phyloP scores from a whole-genome alignment of 768 basidiomycete species.

The Boletus sensibilis region DNA sequence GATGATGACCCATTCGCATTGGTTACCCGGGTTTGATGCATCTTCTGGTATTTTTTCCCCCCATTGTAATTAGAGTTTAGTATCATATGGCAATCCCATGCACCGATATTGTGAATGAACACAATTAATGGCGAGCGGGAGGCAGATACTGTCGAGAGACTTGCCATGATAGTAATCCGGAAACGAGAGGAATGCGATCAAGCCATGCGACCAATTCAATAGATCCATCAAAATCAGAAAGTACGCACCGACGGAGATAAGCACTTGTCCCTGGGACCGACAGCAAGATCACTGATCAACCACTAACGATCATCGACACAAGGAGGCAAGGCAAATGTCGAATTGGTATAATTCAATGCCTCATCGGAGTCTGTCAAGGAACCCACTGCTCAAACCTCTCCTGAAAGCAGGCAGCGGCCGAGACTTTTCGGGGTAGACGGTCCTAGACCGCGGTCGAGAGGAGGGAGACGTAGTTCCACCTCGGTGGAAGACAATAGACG shows the following conservation, averaged over 20 bases:
- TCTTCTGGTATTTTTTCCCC: too few species aligned
- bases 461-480: background rate
- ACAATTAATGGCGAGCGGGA: background rate
- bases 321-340: background rate
- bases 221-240: background rate
- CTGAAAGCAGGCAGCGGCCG: background rate
- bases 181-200: background rate
- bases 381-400: background rate
- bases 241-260: background rate
- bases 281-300: background rate
- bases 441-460: background rate
- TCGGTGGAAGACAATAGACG: background rate
- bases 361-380: background rate
- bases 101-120: background rate
- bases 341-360: background rate
- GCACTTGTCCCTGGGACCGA: background rate
- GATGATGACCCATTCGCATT: background rate
- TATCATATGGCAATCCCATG: background rate
- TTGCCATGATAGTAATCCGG: background rate
- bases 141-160: background rate
- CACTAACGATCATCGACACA: background rate
- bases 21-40: background rate
- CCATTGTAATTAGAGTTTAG: background rate
- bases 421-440: background rate
- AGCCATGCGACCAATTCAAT: background rate